Percentiles rank a stretch among this genome's conserved stretches.
Conservation (phyloP, 2,329 filamentous ascomycete species). For the Penicillium sp. region DNA sequence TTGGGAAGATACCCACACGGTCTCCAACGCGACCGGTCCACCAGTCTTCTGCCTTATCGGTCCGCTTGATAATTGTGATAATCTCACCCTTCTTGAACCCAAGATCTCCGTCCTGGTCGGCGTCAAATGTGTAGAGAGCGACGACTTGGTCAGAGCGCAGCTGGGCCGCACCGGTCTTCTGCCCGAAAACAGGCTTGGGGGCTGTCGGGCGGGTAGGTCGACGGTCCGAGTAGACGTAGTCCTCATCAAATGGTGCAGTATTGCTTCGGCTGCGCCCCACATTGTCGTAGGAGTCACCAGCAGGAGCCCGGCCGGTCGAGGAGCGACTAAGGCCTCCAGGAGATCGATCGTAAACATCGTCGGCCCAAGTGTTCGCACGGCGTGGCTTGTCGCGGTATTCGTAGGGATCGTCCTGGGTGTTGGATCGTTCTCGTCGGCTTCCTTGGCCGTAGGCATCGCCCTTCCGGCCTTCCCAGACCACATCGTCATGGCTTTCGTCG, state of each 20-base stretch:
- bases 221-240: slow-evolving; percentile 58
- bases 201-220: slow-evolving; percentile 79
- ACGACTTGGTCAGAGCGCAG: slow-evolving; percentile 74
- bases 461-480: slow-evolving; percentile 76
- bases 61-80: slow-evolving; percentile 92
- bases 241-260: slow-evolving; percentile 43
- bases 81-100: slow-evolving; percentile 97
- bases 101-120: slow-evolving; percentile 87
- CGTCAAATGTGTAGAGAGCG: slow-evolving; percentile 90
- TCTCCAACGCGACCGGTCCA: slow-evolving; percentile 92
- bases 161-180: slow-evolving; percentile 38
- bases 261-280: slow-evolving; percentile 39
- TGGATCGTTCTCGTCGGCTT: slow-evolving; percentile 57
- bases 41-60: slow-evolving; percentile 93
- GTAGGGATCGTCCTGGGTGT: slow-evolving; percentile 53
- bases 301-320: slow-evolving; percentile 34
- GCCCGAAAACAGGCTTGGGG: slow-evolving; percentile 80
- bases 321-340: slow-evolving; percentile 37
- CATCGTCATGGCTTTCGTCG: slow-evolving; percentile 77
- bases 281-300: slow-evolving; percentile 29
- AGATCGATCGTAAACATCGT: slow-evolving; percentile 51
- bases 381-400: slow-evolving; percentile 56
- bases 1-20: slow-evolving; percentile 89
- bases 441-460: slow-evolving; percentile 73
- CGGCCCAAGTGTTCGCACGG: slow-evolving; percentile 51